Base-by-base conservation (phyloP, 2,329 filamentous ascomycete species). In the Achaetomium macrosporum region DNA sequence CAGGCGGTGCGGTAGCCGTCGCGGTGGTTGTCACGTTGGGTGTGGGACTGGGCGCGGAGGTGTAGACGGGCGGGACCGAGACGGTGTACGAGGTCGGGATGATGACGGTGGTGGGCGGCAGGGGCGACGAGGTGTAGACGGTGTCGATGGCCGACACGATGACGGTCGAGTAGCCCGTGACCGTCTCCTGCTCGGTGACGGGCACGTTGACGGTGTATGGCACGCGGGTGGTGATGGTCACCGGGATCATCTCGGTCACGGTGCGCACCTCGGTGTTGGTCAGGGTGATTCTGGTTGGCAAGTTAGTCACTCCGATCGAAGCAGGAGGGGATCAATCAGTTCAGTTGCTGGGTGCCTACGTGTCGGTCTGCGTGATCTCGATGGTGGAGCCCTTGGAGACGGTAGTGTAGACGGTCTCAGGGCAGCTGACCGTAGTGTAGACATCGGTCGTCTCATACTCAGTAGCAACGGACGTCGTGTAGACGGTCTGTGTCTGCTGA, bases 341-440 rank as follows among this genome's bases (percentile, higher is more conserved):
- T 13, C 7, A 37, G 35, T n/a, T 15, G 15, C 13, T n/a, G 42
- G 16, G 40, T 16, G 33, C 59, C 44, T 59, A 61, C 58, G 72
- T 74, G 53, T 65, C 65, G 7, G 75, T 77, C 56, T 68, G 59
- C 5, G 71, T 74, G 43, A 75, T 52, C 45, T 70, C 68, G 42
- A 73, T 61, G 10, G 72, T 76, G 43, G 60, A 65, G 20, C 71
- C 71, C 50, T 65, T 60, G 2, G 70, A 68, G 39, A 74, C 65
- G n/a, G 74, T 76, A 5, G 73, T 72, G 61, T 71, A 70, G 47
- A 65, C 65, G 47, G 66, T 70, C 46, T 69, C 71, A 8, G 70
- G 68, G 59, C 62, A 69, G 12, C 71, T 70, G 41, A 71, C 61
- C 8, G 68, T 70, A 47, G 66, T 60, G 49, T 68, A 68, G n/a